These are phyloP conservation scores for Pichia gijzeniarum DNA, from an alignment of 805 yeast genomes.

Conservation along the genomic window DNA sequence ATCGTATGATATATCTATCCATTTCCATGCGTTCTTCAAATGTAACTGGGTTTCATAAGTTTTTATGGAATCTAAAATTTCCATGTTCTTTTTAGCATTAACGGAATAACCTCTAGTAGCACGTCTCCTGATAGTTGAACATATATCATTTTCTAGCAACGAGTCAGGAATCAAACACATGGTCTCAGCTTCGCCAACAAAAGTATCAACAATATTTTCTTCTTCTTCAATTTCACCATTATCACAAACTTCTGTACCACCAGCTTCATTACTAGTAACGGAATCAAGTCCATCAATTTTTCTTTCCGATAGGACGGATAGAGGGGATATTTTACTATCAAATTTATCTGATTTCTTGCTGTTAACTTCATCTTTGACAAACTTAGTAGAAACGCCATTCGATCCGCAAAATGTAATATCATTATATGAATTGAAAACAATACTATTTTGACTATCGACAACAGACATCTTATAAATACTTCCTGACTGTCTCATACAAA, in stretches of 20 bases:
- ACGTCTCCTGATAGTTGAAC: constrained; percentile 62
- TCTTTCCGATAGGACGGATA: not conserved
- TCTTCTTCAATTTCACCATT: constrained; percentile 3
- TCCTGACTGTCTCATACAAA: constrained; percentile 90
- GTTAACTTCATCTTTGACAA: constrained; percentile 28
- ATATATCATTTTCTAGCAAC: constrained; percentile 63
- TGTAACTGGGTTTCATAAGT: constrained; percentile 49
- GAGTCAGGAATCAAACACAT: constrained; percentile 21
- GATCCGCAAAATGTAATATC: constrained; percentile 58
- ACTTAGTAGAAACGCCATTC: constrained; percentile 44
- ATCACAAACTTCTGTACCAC: not conserved
- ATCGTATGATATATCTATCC: constrained; percentile 71
- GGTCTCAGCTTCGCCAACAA: constrained; percentile 21
- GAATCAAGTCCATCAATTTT: not conserved
- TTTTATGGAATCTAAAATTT: constrained; percentile 47
- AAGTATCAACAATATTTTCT: constrained; percentile 16
- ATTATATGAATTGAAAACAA: constrained; percentile 63
- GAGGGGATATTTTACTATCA: constrained; percentile 1
- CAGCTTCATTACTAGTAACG: not conserved
- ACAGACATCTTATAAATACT: constrained; percentile 77
- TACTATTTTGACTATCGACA: constrained; percentile 54
- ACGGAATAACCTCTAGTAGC: constrained; percentile 70
- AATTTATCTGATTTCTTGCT: constrained; percentile 1
- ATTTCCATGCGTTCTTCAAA: constrained; percentile 80
- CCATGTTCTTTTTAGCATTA: constrained; percentile 58